phyloP scores from a whole-genome alignment of 2,329 filamentous ascomycete genomes.

The Penicillium sp. region DNA sequence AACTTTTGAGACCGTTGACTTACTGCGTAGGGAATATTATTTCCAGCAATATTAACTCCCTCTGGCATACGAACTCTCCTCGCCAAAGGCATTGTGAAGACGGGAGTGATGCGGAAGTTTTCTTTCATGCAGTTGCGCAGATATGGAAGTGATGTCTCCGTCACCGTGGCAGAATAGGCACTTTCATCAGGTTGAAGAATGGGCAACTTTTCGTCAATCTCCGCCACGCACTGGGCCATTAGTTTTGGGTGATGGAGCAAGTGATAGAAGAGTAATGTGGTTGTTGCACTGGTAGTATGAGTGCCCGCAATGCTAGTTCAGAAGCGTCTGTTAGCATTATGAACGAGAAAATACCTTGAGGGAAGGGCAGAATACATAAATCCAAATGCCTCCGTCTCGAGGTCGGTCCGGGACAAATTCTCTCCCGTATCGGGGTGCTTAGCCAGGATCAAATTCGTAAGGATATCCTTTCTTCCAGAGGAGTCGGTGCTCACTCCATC shows the following conservation, averaged over 20 bases:
- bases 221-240: slow-evolving; percentile 13
- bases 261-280: slow-evolving; percentile 32
- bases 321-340: background rate
- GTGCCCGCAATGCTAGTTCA: slow-evolving; percentile 32
- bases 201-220: slow-evolving; percentile 1
- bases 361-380: slow-evolving; percentile 30
- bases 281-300: slow-evolving; percentile 34
- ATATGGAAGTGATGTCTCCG: slow-evolving; percentile 28
- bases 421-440: slow-evolving; percentile 38
- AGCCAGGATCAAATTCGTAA: slow-evolving; percentile 39
- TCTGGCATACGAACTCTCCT: slow-evolving; percentile 26
- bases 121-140: slow-evolving; percentile 30
- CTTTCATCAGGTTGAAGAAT: slow-evolving; percentile 3
- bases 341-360: slow-evolving; percentile 3
- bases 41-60: slow-evolving; percentile 25
- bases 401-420: slow-evolving; percentile 27
- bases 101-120: slow-evolving; percentile 36
- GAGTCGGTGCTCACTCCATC: background rate
- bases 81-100: slow-evolving; percentile 36
- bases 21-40: slow-evolving; percentile 27
- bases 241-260: slow-evolving; percentile 30
- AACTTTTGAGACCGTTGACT: slow-evolving; percentile 1
- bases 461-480: slow-evolving; percentile 25
- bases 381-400: slow-evolving; percentile 39
- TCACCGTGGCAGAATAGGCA: slow-evolving; percentile 24